Conservation (phyloP, 2,329 filamentous ascomycete species). For the Lachnellula occidentalis region DNA sequence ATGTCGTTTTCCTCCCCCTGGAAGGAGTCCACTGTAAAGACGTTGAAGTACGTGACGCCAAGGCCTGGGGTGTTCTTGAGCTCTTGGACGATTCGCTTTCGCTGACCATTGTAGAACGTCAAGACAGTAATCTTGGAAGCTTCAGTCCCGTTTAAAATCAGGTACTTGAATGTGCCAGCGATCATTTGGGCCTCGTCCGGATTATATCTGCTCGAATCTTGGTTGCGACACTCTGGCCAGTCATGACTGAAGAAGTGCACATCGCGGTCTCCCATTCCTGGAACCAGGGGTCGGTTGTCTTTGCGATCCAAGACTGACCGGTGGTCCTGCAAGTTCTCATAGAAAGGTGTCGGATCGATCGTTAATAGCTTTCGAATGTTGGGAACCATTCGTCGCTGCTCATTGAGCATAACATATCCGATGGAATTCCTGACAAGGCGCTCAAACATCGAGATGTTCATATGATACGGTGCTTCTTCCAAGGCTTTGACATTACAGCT, state of each 20-base stretch:
- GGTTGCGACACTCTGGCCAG: constrained; percentile 60
- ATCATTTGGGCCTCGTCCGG: constrained; percentile 70
- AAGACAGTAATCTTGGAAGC: constrained; percentile 66
- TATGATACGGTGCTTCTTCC: constrained; percentile 49
- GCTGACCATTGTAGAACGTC: constrained; percentile 85
- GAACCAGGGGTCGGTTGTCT: constrained; percentile 44
- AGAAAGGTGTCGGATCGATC: constrained; percentile 46
- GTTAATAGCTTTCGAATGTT: constrained; percentile 56
- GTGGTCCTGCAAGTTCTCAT: constrained; percentile 53
- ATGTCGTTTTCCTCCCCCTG: constrained; percentile 89
- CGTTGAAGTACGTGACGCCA: constrained; percentile 39
- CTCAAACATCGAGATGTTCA: constrained; percentile 65
- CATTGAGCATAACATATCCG: constrained; percentile 50
- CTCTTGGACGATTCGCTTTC: constrained; percentile 53
- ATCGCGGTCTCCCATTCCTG: constrained; percentile 57
- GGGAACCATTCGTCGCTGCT: constrained; percentile 64
- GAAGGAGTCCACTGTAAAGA: constrained; percentile 82
- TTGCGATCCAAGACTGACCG: constrained; percentile 47
- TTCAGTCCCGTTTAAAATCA: constrained; percentile 60
- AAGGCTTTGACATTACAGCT: constrained; percentile 51
- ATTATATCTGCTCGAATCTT: constrained; percentile 64
- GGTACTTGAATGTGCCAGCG: constrained; percentile 63
- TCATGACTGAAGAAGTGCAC: constrained; percentile 59
- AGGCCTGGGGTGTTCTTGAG: constrained; percentile 40
- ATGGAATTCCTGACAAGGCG: constrained; percentile 53